Evolutionary conservation across 2,329 filamentous ascomycete genomes (phyloP).

Genomic region (Fusarium scirpi): DNA sequence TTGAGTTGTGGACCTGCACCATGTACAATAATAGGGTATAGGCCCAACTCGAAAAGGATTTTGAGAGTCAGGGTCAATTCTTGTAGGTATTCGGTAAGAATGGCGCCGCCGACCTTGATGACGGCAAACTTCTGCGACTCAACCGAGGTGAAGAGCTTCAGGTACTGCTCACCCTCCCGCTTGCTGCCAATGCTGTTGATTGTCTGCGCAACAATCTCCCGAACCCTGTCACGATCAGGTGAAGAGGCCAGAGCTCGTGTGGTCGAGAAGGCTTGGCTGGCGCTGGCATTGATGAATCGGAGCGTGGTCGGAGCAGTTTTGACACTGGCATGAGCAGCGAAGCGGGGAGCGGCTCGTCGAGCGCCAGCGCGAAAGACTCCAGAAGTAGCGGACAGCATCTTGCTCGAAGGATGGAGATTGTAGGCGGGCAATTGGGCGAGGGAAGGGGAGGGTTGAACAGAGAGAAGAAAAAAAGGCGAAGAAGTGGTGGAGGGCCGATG

Average conservation of each 20-base stretch:
- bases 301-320: conserved; percentile 39
- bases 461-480: conserved; percentile 2
- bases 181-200: conserved; percentile 97
- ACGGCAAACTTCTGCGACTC: conserved; percentile 98
- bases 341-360: conserved; percentile 55
- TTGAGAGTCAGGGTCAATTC: conserved; percentile 89
- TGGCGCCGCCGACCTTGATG: conserved; percentile 97
- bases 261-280: conserved; percentile 46
- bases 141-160: conserved; percentile 96
- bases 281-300: conserved; percentile 43
- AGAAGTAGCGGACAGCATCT: conserved; percentile 60
- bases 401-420: conserved; percentile 22
- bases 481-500: conserved; percentile 12
- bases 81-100: conserved; percentile 93
- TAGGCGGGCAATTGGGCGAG: conserved; percentile 15
- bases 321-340: conserved; percentile 31
- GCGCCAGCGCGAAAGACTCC: conserved; percentile 59
- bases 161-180: conserved; percentile 95
- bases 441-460: conserved; percentile 16
- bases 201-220: conserved; percentile 62
- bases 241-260: conserved; percentile 34
- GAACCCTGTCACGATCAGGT: conserved; percentile 47
- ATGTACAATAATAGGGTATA: conserved; percentile 96
- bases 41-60: conserved; percentile 92
- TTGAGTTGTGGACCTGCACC: conserved; percentile 72